Base-by-base conservation (phyloP, 495 filamentous ascomycete species). In the Rhizodiscina lignyota region DNA sequence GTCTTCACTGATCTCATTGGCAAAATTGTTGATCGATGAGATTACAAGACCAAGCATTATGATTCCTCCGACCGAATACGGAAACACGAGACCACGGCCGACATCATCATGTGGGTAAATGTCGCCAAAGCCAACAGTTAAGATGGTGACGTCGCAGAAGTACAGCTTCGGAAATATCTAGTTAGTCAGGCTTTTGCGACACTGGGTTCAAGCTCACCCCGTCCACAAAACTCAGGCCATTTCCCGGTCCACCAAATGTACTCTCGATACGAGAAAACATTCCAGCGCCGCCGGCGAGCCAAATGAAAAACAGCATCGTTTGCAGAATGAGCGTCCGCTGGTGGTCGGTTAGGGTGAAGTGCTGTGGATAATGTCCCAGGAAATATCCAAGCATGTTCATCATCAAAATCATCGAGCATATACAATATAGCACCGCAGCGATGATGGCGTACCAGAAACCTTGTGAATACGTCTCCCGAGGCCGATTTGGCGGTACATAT, bases 371-470 rank as follows among this genome's bases (percentile, higher is more conserved):
- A 41, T 80, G 76, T 1, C 79, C 80, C 1, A 79, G 55, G 40
- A 81, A 71, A 45, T 81, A 83, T 3, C 80, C 80, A 17, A 81
- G 51, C 72, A 86, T 80, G 43, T 86, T 86, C 39, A 83, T 51
- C 64, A 79, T 74, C 2, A 86, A 49, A 4, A 79, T 59, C 44
- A 68, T 52, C 18, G 66, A 68, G 27, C 75, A 68, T 6, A 79
- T 41, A 10, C 79, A 57, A 45, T 85, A 85, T 5, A 82, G 58
- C 5, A 55, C 47, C 0, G 77, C 68, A 2, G 80, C 77, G 22
- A 83, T 70, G 15, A 85, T 62, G 4, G 74, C 79, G 53, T 83
- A 72, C 76, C 78, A 84, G 43, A 70, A 86, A 0, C 77, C 77
- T 50, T 84, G 74, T 0, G 77, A 77, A 49, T 76, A 86, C 0